Conservation (phyloP, 441 rosid species). For the Brassica hybrid region DNA sequence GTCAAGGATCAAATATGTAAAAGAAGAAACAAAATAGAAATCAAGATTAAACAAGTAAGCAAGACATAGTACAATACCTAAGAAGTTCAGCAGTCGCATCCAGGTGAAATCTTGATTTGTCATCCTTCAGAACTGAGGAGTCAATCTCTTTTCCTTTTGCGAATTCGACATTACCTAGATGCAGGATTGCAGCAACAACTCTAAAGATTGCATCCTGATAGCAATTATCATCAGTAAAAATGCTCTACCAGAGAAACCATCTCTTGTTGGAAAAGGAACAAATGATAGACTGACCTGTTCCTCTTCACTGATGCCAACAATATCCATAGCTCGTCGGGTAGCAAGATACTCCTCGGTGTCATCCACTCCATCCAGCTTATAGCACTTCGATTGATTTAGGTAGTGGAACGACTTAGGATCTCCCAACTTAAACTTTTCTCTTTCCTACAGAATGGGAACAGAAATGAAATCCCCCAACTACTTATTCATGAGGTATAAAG, state of each 20-base stretch:
- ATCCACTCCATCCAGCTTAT: slow-evolving; percentile 77
- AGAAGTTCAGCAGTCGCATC: slow-evolving; percentile 85
- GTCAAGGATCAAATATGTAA: not conserved
- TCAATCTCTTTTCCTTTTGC: slow-evolving; percentile 86
- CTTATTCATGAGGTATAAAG: slow-evolving; percentile 29
- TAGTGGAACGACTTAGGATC: slow-evolving; percentile 83
- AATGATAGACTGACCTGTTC: slow-evolving; percentile 65
- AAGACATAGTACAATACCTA: slow-evolving; percentile 50
- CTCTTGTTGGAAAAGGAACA: slow-evolving; percentile 19
- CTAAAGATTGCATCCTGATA: slow-evolving; percentile 97
- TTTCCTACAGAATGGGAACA: slow-evolving; percentile 61
- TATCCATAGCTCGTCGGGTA: slow-evolving; percentile 91
- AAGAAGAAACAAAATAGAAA: slow-evolving; percentile 2
- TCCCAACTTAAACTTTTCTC: slow-evolving; percentile 81
- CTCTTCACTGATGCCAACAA: slow-evolving; percentile 87
- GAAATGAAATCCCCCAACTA: slow-evolving; percentile 11
- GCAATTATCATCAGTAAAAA: slow-evolving; percentile 28
- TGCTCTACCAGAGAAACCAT: slow-evolving; percentile 32
- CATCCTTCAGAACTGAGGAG: slow-evolving; percentile 86
- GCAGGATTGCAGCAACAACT: slow-evolving; percentile 94
- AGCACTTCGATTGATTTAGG: slow-evolving; percentile 89
- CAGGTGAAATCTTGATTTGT: slow-evolving; percentile 82
- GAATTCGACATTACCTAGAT: slow-evolving; percentile 79
- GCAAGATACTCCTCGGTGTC: slow-evolving; percentile 97
- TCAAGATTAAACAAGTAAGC: not conserved